Evolutionary conservation across 2,329 filamentous ascomycete genomes (phyloP), one percentile per base, ranked within the genome.

Genomic region (Xylariaceae sp.): DNA sequence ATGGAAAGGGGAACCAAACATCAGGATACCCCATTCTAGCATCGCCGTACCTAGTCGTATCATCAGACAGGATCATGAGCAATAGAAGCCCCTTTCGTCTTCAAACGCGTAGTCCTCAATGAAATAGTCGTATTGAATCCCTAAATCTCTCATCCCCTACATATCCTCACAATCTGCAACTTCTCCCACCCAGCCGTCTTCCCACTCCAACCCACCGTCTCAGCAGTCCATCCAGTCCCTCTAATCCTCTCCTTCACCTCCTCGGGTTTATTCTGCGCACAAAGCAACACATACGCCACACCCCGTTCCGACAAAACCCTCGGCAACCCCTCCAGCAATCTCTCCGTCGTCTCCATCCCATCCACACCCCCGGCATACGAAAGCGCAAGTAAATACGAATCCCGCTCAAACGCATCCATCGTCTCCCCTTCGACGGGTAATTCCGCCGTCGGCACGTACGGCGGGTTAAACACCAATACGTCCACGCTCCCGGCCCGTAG

Each of bases 181-280:
- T 89, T 95, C 78, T 99, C 94, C 92, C 93, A 96, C 0, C 94
- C 94, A 35, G 89, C 93, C 73, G 88, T 85, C 78, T 88, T 91
- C 53, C 93, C 93, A 73, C 91, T 97, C 56, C 81, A 82, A 5
- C 89, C 88, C 3, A 96, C 92, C 15, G 84, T 90, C 72, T 92
- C 86, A 8, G 84, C 90, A 62, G 74, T 80, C 94, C 93, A 97
- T 0, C 35, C 85, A 2, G 88, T 84, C 2, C 65, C 69, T 47
- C 76, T 75, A 61, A 94, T 83, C 53, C 80, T 75, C 61, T 77
- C 72, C 73, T 87, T 90, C 53, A 95, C 89, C 55, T 84, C 76
- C 30, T 87, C 85, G 0, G 94, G 94, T 72, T 84, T 87, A 73
- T 99, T 99, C 76, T 95, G 91, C 61, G 89, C 88, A 73, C 94